These are phyloP conservation scores for Fusarium clavum DNA, from an alignment of 2,329 filamentous ascomycete species.

Conservation along the genomic window DNA sequence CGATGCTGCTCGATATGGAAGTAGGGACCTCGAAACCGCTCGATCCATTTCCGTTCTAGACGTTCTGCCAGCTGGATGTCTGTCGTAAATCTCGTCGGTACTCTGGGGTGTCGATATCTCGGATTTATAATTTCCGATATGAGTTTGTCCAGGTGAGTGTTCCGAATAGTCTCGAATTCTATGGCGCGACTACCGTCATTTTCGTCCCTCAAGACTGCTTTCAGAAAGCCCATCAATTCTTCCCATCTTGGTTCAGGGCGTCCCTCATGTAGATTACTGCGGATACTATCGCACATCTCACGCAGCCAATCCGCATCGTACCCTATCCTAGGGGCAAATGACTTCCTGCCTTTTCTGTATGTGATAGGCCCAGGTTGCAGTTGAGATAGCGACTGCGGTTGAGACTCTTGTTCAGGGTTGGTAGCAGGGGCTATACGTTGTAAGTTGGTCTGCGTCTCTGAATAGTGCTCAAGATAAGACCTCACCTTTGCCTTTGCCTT, in stretches of 20 bases:
- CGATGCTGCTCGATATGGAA: slow-evolving; percentile 60
- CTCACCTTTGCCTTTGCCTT: slow-evolving; percentile 32
- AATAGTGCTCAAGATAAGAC: not conserved
- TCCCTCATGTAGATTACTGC: slow-evolving; percentile 50
- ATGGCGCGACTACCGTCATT: slow-evolving; percentile 49
- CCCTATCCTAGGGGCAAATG: slow-evolving; percentile 8
- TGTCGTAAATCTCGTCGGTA: slow-evolving; percentile 48
- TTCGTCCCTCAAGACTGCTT: slow-evolving; percentile 55
- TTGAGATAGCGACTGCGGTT: not conserved
- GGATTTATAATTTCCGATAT: slow-evolving; percentile 55
- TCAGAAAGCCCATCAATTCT: slow-evolving; percentile 55
- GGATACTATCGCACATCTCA: slow-evolving; percentile 57
- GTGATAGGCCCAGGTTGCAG: slow-evolving; percentile 1
- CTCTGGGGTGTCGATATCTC: slow-evolving; percentile 44
- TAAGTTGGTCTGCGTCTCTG: slow-evolving; percentile 22
- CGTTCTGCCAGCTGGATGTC: slow-evolving; percentile 53
- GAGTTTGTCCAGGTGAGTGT: slow-evolving; percentile 58
- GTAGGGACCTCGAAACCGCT: slow-evolving; percentile 58
- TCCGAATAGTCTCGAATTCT: slow-evolving; percentile 54
- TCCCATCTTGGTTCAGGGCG: slow-evolving; percentile 51
- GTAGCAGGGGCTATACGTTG: slow-evolving; percentile 31
- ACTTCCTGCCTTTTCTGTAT: slow-evolving; percentile 1
- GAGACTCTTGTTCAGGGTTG: slow-evolving; percentile 4
- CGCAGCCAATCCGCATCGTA: slow-evolving; percentile 45
- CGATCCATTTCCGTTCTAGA: slow-evolving; percentile 58